Conservation (phyloP, 148 eudicot species). For the Linanthus parryae region DNA sequence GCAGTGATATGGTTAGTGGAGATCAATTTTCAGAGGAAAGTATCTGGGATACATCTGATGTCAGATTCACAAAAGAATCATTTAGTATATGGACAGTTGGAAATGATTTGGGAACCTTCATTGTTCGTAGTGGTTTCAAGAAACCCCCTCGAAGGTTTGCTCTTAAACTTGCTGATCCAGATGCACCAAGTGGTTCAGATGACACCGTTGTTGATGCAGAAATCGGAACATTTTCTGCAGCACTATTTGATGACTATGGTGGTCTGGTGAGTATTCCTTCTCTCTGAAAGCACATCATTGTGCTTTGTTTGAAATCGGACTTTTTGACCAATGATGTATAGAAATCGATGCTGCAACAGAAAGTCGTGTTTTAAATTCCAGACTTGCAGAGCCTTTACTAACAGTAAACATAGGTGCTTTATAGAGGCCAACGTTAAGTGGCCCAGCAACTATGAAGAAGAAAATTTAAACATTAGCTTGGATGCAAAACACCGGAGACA, state of each 20-base stretch:
- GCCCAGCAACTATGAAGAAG: no score
- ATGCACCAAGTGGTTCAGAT: slow-evolving; percentile 53
- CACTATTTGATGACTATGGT: slow-evolving; percentile 95
- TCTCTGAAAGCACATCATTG: no score
- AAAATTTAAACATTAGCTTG: no score
- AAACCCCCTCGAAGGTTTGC: slow-evolving; percentile 92
- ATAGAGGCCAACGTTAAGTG: no score
- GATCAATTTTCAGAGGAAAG: slow-evolving; percentile 85
- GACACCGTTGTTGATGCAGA: slow-evolving; percentile 80
- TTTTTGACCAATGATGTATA: no score
- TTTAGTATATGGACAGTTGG: slow-evolving; percentile 89
- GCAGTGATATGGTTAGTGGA: slow-evolving; percentile 84
- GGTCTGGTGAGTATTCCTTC: slow-evolving; percentile 60
- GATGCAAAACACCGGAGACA: no score
- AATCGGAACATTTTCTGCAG: slow-evolving; percentile 85
- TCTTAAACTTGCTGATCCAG: slow-evolving; percentile 66
- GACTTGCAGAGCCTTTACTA: no score
- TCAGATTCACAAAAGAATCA: slow-evolving; percentile 43
- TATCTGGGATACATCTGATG: slow-evolving; percentile 77
- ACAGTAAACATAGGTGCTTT: no score
- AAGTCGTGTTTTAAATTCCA: no score
- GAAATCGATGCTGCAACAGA: no score
- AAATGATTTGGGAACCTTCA: slow-evolving; percentile 72
- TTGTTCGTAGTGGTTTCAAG: slow-evolving; percentile 68
- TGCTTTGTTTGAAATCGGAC: no score